Conservation (phyloP, 306 rosid species). For the Quercus rubra region DNA sequence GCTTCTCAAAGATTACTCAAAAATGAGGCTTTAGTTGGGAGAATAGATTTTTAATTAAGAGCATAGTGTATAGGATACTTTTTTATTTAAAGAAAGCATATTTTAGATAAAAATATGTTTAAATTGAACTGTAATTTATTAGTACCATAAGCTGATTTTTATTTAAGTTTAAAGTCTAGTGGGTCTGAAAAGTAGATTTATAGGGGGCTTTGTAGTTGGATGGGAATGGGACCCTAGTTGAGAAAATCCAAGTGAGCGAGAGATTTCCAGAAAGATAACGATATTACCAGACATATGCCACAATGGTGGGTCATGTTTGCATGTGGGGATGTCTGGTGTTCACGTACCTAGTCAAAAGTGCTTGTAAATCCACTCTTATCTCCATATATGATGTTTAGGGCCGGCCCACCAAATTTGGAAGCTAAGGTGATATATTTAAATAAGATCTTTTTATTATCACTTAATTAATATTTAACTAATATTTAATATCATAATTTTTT, state of each 20-base stretch:
- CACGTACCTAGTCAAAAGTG: constrained; percentile 14
- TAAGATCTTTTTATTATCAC: too few species aligned
- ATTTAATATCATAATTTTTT: too few species aligned
- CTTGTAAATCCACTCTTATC: background rate
- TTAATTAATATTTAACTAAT: too few species aligned
- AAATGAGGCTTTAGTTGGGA: background rate
- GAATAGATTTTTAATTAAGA: background rate
- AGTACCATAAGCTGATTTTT: background rate
- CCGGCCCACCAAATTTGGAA: too few species aligned
- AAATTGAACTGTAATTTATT: background rate
- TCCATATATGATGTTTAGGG: background rate
- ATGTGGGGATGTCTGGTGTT: constrained; percentile 29
- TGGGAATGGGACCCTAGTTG: constrained; percentile 3
- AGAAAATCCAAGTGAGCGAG: background rate
- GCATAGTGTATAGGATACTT: background rate
- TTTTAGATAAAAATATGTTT: too few species aligned
- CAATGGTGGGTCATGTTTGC: constrained; percentile 32
- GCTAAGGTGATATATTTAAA: too few species aligned
- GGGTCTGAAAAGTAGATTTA: constrained; percentile 4
- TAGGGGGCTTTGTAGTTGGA: background rate
- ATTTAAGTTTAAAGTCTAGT: background rate
- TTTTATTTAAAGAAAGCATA: background rate
- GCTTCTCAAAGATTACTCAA: background rate
- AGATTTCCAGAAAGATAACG: constrained; percentile 7
- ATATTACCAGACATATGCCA: constrained; percentile 26